Conservation (phyloP, 129 eudicot species). For the Apium graveolens region DNA sequence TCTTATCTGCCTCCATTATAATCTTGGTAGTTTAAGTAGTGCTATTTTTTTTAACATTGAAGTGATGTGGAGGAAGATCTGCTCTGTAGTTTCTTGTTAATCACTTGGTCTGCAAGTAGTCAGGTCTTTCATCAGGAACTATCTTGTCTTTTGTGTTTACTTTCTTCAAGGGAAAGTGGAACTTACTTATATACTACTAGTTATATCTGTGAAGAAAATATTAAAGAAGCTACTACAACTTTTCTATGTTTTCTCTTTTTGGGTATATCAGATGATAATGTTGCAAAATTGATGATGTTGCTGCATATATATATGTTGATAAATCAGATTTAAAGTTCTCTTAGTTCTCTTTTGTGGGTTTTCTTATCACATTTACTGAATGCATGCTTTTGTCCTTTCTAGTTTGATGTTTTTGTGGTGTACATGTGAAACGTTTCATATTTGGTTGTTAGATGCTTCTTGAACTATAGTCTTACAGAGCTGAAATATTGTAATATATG, state of each 20-base stretch:
- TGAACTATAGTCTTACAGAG: background rate
- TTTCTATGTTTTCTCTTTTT: background rate
- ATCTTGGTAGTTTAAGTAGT: background rate
- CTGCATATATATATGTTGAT: background rate
- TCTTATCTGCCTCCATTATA: background rate
- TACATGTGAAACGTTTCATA: background rate
- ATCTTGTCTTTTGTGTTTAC: background rate
- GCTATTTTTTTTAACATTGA: too few relatives aligned
- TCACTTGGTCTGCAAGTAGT: background rate
- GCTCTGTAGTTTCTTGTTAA: background rate
- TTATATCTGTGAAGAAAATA: background rate
- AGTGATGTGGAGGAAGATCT: background rate
- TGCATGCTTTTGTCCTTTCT: background rate
- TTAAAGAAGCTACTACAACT: background rate
- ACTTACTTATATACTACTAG: background rate
- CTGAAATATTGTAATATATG: background rate
- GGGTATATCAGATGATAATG: background rate
- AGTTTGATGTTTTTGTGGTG: slow-evolving; percentile 1
- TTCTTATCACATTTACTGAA: background rate
- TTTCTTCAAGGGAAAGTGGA: slow-evolving; percentile 1
- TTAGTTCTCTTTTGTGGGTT: background rate
- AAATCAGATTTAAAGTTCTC: background rate
- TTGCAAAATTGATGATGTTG: background rate
- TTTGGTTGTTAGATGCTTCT: background rate
- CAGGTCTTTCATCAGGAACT: background rate